These are phyloP conservation scores for Lyophyllum shimeji DNA, from an alignment of 768 basidiomycete genomes.

Conservation along the genomic window DNA sequence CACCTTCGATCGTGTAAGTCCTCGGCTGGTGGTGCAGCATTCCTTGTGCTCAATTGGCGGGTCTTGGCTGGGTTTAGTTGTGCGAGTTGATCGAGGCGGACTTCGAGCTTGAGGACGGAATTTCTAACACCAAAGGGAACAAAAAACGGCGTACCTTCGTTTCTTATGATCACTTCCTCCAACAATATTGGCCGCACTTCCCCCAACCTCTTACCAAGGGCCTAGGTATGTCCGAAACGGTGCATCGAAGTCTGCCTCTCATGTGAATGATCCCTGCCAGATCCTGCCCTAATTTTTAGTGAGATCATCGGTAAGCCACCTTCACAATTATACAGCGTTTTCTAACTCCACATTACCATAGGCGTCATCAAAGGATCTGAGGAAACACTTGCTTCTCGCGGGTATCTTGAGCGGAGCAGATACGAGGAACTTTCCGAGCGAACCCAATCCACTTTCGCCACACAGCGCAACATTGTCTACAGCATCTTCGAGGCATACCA, in stretches of 20 bases:
- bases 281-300: conserved; percentile 60
- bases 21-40: background rate
- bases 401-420: conserved; percentile 39
- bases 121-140: conserved; percentile 1
- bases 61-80: conserved; percentile 31
- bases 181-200: conserved; percentile 61
- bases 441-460: conserved; percentile 53
- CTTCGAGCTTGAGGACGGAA: conserved; percentile 17
- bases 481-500: conserved; percentile 52
- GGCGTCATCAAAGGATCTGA: conserved; percentile 76
- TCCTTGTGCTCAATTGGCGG: background rate
- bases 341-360: conserved; percentile 15
- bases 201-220: conserved; percentile 48
- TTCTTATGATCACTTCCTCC: conserved; percentile 46
- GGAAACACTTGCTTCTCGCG: conserved; percentile 33
- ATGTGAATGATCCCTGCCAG: conserved; percentile 30
- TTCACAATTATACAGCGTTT: background rate
- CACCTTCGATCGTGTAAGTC: conserved; percentile 58
- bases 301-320: conserved; percentile 58
- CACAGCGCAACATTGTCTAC: conserved; percentile 48
- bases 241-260: background rate
- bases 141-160: conserved; percentile 26
- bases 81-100: conserved; percentile 51
- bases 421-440: conserved; percentile 54
- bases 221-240: conserved; percentile 39